Conservation (phyloP, 331 rosid genomes). For the Quercus tomentella region DNA sequence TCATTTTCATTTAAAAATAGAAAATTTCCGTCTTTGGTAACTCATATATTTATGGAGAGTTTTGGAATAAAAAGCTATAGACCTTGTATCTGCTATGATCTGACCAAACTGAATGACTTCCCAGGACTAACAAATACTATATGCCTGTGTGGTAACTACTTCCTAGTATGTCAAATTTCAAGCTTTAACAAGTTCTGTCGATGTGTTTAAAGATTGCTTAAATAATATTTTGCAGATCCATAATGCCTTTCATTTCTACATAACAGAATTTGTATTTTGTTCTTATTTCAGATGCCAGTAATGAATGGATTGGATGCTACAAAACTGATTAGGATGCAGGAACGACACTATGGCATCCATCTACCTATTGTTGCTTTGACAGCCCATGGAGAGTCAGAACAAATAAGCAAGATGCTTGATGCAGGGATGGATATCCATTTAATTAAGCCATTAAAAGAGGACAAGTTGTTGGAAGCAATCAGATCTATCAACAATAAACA, state of each 20-base stretch:
- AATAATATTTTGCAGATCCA: no score
- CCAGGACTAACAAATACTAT: no score
- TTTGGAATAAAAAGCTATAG: no score
- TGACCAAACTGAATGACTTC: no score
- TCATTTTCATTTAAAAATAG: background rate
- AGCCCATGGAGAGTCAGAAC: background rate
- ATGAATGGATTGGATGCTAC: conserved; percentile 25
- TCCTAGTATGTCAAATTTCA: no score
- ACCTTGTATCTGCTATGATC: no score
- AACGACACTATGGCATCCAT: conserved; percentile 7
- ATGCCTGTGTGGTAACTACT: no score
- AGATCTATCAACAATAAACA: background rate
- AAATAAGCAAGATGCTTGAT: background rate
- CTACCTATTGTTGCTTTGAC: conserved; percentile 23
- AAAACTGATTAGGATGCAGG: conserved; percentile 4
- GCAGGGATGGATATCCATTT: conserved; percentile 22
- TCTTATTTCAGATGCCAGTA: conserved; percentile 11
- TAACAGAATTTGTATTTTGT: background rate
- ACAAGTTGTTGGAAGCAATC: background rate
- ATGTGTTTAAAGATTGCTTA: no score
- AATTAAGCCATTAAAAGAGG: conserved; percentile 4
- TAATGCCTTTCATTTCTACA: no score
- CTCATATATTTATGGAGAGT: background rate
- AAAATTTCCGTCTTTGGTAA: background rate
- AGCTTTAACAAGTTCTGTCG: no score